Conservation (phyloP, 306 rosid species). For the Ormosia emarginata region DNA sequence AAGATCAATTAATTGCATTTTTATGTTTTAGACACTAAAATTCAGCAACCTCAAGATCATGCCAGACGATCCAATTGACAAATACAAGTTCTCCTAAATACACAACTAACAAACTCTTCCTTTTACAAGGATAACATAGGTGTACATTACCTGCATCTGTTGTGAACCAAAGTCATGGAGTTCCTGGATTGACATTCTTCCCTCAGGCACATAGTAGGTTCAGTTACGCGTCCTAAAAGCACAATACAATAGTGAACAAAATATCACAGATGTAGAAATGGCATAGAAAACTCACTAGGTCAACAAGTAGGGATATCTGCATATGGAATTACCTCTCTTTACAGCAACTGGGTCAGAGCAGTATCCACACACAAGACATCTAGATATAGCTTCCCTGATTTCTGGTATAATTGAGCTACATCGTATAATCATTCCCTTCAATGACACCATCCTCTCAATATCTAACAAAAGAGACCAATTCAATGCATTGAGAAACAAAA, state of each 20-base stretch:
- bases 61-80: neutral
- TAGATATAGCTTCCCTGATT: constrained; percentile 83
- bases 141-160: constrained; percentile 56
- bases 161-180: constrained; percentile 68
- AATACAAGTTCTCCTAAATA: neutral
- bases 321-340: constrained; percentile 66
- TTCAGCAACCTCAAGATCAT: too few relatives aligned
- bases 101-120: neutral
- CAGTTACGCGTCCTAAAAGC: constrained; percentile 50
- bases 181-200: constrained; percentile 69
- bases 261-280: constrained; percentile 1
- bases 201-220: constrained; percentile 55
- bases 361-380: constrained; percentile 90
- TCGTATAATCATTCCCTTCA: constrained; percentile 90
- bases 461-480: constrained; percentile 28
- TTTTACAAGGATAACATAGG: neutral
- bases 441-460: constrained; percentile 78
- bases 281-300: neutral
- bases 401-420: constrained; percentile 87
- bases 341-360: constrained; percentile 72
- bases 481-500: neutral
- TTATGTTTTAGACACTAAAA: neutral
- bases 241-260: constrained; percentile 4
- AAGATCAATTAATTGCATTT: neutral
- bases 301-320: constrained; percentile 16